A percentile compares a stretch with the other conserved stretches of the same genome.
Conservation (phyloP, 2,329 filamentous ascomycete species). For the Aspergillus aculeatus region DNA sequence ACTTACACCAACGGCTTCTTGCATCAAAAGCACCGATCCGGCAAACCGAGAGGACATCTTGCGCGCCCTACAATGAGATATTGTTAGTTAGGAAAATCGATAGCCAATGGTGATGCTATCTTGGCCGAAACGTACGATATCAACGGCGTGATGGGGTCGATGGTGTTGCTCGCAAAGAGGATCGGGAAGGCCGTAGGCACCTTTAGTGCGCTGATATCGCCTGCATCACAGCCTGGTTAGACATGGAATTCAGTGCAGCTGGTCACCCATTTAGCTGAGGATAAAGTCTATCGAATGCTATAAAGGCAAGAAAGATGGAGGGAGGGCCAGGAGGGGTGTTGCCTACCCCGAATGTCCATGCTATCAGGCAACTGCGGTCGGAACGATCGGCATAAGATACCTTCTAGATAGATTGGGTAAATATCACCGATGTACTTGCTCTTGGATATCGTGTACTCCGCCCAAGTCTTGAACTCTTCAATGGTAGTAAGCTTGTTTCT, state of each 20-base stretch:
- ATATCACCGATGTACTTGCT: slow-evolving; percentile 35
- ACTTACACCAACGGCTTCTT: slow-evolving; percentile 21
- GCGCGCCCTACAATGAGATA: slow-evolving; percentile 10
- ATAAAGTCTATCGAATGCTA: too few species aligned
- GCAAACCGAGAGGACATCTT: slow-evolving; percentile 16
- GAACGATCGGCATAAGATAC: slow-evolving; percentile 16
- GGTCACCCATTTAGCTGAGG: too few species aligned
- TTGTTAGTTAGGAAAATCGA: slow-evolving; percentile 5
- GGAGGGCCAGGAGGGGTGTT: neutral
- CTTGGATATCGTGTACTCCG: slow-evolving; percentile 36
- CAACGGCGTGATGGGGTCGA: slow-evolving; percentile 59
- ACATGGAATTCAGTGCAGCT: neutral
- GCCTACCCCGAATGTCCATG: slow-evolving; percentile 16
- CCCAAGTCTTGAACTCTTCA: slow-evolving; percentile 36
- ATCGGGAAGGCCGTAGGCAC: slow-evolving; percentile 46
- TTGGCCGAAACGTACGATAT: slow-evolving; percentile 13
- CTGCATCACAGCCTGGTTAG: slow-evolving; percentile 9
- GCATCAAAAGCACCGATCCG: slow-evolving; percentile 15
- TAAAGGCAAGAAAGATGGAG: neutral
- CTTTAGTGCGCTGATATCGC: slow-evolving; percentile 1
- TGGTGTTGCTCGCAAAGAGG: slow-evolving; percentile 55
- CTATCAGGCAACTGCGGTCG: slow-evolving; percentile 16
- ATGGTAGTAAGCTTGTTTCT: slow-evolving; percentile 36
- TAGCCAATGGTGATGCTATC: neutral
- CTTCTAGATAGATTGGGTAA: slow-evolving; percentile 34